Base-by-base conservation (phyloP, 768 basidiomycete species). In the Asterophora lycoperdoides region DNA sequence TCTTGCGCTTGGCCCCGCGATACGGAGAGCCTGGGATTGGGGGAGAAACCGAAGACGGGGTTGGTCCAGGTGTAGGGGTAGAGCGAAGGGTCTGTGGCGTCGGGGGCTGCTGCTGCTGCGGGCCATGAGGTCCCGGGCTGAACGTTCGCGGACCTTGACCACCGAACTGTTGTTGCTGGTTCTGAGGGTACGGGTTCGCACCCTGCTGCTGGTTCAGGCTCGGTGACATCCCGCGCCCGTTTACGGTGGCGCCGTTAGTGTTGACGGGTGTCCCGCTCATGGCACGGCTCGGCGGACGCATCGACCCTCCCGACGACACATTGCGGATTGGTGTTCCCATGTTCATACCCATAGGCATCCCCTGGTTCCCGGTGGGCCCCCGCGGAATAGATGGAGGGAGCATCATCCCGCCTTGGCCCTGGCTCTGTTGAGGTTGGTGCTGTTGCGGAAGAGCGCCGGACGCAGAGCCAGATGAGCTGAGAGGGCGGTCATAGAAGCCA, bases 1-100 rank as follows among this genome's bases (percentile, higher is more conserved):
- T 57, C 42, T 66, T 67, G 13, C 66, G 55, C 46, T 66, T 66
- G 9, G 64, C 57, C 8, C 65, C 64, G 18, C 66, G 58, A 26
- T 63, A 63, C 8, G 68, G 67, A 9, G 65, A 66, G 34, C 60
- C 50, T 14, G 57, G 54, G 37, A 53, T 26, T 5, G 51, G 44
- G 14, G 55, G 44, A 2, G 55, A 52, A 29, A 41, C 18, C 28
- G 51, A 36, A 4, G 34, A 35, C 42, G 50, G 41, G 20, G 30
- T 17, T 26, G 53, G 41, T 34, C 30, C 26, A 18, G 53, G 35
- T 29, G 48, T 39, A 45, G 48, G 46, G 2, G 34, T 58, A 32
- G 30, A 48, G 29, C 19, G 44, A 14, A 17, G 42, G 13, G 48
- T 14, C 38, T 48, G 49, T 29, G 45, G 40, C 38, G 34, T 45